Evolutionary conservation across 2,329 filamentous ascomycete species (phyloP).

Genomic region (Exophiala phaeomuriformis): DNA sequence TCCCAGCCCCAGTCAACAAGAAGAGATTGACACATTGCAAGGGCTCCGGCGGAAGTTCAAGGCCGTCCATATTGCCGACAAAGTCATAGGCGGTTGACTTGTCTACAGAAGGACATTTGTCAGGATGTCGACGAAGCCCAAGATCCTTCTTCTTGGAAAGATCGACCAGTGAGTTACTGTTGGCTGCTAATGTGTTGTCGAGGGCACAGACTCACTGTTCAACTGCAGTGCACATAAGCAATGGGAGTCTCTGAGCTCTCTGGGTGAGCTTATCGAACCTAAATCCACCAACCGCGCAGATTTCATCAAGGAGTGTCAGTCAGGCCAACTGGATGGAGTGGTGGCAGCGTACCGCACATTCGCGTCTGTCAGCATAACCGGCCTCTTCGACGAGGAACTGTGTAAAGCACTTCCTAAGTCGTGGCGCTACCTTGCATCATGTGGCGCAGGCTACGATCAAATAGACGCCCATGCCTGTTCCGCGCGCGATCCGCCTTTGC

Average conservation of each 20-base stretch:
- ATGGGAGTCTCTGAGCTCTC: slow-evolving; percentile 54
- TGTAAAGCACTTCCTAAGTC: slow-evolving; percentile 44
- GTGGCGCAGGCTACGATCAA: slow-evolving; percentile 70
- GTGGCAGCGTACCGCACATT: slow-evolving; percentile 66
- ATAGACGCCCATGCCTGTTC: slow-evolving; percentile 68
- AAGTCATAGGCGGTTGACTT: too few relatives aligned
- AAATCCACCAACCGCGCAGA: slow-evolving; percentile 54
- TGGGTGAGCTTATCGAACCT: slow-evolving; percentile 60
- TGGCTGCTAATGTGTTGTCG: background rate
- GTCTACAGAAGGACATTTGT: background rate
- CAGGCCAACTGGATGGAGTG: slow-evolving; percentile 59
- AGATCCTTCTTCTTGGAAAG: slow-evolving; percentile 55
- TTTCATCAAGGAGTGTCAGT: slow-evolving; percentile 62
- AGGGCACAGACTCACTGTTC: slow-evolving; percentile 8
- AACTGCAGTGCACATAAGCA: slow-evolving; percentile 50
- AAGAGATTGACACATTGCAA: too few relatives aligned
- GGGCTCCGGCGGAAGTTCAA: too few relatives aligned
- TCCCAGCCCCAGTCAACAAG: background rate
- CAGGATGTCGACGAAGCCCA: slow-evolving; percentile 39
- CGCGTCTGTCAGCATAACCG: slow-evolving; percentile 56
- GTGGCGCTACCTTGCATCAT: slow-evolving; percentile 35
- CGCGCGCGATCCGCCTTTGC: slow-evolving; percentile 48
- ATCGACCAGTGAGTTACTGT: slow-evolving; percentile 53
- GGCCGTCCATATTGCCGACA: too few relatives aligned
- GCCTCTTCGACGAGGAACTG: slow-evolving; percentile 64